Evolutionary conservation across 208 protist genomes (phyloP), one percentile per base, ranked within the genome.

Genomic region (Novymonas esmeraldas): DNA sequence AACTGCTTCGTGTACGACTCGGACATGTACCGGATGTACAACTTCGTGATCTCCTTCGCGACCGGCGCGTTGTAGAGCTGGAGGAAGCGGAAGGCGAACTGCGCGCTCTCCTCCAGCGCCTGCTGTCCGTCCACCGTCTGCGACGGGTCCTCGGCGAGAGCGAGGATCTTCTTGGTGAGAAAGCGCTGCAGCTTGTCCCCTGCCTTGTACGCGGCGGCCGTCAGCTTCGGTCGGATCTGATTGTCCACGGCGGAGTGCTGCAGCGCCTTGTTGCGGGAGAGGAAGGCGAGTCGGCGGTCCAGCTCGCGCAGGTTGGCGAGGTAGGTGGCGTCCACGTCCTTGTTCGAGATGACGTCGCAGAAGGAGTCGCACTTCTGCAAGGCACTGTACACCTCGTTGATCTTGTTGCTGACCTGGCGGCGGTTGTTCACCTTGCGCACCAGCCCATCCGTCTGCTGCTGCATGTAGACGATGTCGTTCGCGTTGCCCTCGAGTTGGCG

Each of bases 341-440:
- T 88, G 65, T 76, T 84, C 6, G 60, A 68, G 57, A 95, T 91
- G 46, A 83, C 79, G 28, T 84, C 73, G 57, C 90, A 95, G 74
- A 94, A 95, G 11, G 68, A 49, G 45, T 95, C 90, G 63, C 90
- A 95, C 78, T 94, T 87, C 66, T 93, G 79, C 55, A 95, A 42
- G 4, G 72, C 85, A 29, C 50, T 85, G 71, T 94, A 95, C 29
- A 95, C 87, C 62, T 89, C 87, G 59, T 85, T 92, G 64, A 95
- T 80, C 60, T 79, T 85, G 28, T 75, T 69, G 72, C 87, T 94
- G 20, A 90, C 85, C 64, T 85, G 84, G 11, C 79, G 78, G 16
- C 90, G 78, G 68, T 94, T 85, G 64, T 79, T 78, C 26, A 95
- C 83, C 64, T 82, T 84, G 33, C 79, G 86, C 29, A 89, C 79